Evolutionary conservation across 768 basidiomycete genomes (phyloP), one percentile per base, ranked within the genome.

Genomic region (Podaxis rugospora): DNA sequence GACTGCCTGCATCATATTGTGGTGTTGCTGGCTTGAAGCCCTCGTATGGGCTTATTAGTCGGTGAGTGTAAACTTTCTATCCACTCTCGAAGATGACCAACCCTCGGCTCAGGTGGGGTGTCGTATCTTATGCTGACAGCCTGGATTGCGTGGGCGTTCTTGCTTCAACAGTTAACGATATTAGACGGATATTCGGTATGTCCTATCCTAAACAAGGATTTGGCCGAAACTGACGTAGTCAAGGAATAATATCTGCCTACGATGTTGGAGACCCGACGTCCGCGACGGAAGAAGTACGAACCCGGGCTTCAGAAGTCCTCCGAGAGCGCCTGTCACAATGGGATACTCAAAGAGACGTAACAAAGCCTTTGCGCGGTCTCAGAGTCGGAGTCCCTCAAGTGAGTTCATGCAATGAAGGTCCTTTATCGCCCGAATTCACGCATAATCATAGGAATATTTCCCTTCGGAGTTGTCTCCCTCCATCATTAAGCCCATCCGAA

Each of bases 1-100:
- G 96, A 42, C 77, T 99, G 1, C 97, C 97, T 0, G 97, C 97
- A 0, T 88, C 94, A 1, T 98, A 98, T 68, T 97, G 93, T 66
- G 93, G 95, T 4, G 78, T 97, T 0, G 86, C 92, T 1, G 97
- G 97, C 0, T 74, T 98, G 47, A 99, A 99, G 68, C 96, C 96
- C 0, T 95, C 95, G 0, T 98, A 98, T 66, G 96, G 96, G 3
- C 76, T 98, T 42, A 74, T 98, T 32, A 94, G 92, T 67, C 81
- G 93, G 92, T 92, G 56, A 57, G 77, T 70, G 25, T n/a, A 9
- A 55, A 21, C 13, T 6, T 42, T 44, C 57, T 37, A 46, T 58
- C 25, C 55, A n/a, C 28, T 25, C 44, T 36, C 14, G 23, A 18
- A n/a, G 18, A 36, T 54, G 55, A 55, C 27, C 49, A 44, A 25